Conservation (phyloP, 2,329 filamentous ascomycete species). For the Bretziella fagacearum region DNA sequence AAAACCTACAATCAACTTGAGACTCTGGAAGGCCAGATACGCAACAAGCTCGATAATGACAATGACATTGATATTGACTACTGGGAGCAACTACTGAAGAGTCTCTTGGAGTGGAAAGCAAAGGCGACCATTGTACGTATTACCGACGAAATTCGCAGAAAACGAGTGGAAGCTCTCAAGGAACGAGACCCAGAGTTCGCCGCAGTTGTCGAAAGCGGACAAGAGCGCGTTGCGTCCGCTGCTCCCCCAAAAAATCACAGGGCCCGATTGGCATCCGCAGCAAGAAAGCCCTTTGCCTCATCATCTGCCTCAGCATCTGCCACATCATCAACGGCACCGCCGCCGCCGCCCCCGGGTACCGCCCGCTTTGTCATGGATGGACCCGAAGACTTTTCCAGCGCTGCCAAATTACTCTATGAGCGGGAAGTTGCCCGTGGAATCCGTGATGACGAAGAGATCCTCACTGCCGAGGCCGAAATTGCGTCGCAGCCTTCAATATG, state of each 20-base stretch:
- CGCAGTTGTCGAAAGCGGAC: conserved; percentile 12
- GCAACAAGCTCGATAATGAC: conserved; percentile 69
- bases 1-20: conserved; percentile 82
- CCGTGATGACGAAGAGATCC: conserved; percentile 88
- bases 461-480: conserved; percentile 74
- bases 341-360: conserved; percentile 31
- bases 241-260: conserved; percentile 13
- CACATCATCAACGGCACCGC: conserved; percentile 14
- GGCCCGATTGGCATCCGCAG: conserved; percentile 5
- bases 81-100: conserved; percentile 83
- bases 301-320: neutral
- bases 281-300: neutral
- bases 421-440: conserved; percentile 83
- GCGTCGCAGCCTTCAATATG: conserved; percentile 48
- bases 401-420: conserved; percentile 78
- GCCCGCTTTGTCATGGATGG: conserved; percentile 52
- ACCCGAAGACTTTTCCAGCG: conserved; percentile 69
- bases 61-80: conserved; percentile 90
- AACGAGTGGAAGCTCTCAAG: conserved; percentile 47
- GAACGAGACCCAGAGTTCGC: conserved; percentile 54
- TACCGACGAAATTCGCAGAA: conserved; percentile 56
- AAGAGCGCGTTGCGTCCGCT: conserved; percentile 17
- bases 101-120: conserved; percentile 77
- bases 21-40: conserved; percentile 71
- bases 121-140: conserved; percentile 68